phyloP scores from a whole-genome alignment of 202 grass and related monocot genomes.

The Zoysia matrella region DNA sequence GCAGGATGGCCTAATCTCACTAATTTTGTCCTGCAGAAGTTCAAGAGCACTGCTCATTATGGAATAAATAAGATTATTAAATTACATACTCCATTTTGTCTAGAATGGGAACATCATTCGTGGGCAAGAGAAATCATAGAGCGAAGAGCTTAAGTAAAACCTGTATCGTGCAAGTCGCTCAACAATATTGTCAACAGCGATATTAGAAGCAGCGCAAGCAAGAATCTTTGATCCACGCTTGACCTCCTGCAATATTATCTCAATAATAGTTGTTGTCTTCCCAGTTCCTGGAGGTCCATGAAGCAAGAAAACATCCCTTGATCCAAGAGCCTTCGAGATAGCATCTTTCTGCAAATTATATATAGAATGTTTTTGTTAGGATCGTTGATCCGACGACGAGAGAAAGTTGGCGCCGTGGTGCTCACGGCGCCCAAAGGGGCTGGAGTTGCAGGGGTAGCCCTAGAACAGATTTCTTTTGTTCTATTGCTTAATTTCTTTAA shows the following conservation, averaged over 20 bases:
- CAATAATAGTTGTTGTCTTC: constrained; percentile 96
- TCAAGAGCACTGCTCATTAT: constrained; percentile 33
- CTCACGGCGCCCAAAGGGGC: too few relatives aligned
- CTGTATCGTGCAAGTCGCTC: constrained; percentile 90
- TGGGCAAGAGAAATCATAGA: constrained; percentile 21
- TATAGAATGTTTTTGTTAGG: background rate
- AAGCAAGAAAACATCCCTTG: constrained; percentile 96
- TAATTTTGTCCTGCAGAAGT: constrained; percentile 75
- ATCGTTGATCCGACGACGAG: too few relatives aligned
- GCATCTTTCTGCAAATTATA: constrained; percentile 79
- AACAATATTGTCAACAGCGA: constrained; percentile 98
- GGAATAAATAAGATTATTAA: constrained; percentile 14
- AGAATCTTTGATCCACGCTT: constrained; percentile 94
- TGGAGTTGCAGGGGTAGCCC: too few relatives aligned
- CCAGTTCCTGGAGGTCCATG: constrained; percentile 97
- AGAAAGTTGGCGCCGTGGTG: too few relatives aligned
- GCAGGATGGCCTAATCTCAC: constrained; percentile 98
- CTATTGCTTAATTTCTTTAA: too few relatives aligned
- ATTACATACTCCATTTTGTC: constrained; percentile 30
- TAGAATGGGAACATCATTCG: constrained; percentile 24
- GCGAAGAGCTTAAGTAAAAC: constrained; percentile 37
- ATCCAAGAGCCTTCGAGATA: constrained; percentile 82
- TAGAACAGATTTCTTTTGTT: too few relatives aligned
- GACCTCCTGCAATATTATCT: constrained; percentile 96
- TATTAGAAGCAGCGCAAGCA: constrained; percentile 98